A percentile compares a stretch with the other conserved stretches of the same genome.
These are phyloP conservation scores for Pichia thaimueangensis DNA, from an alignment of 805 yeast genomes.

Conservation along the genomic window DNA sequence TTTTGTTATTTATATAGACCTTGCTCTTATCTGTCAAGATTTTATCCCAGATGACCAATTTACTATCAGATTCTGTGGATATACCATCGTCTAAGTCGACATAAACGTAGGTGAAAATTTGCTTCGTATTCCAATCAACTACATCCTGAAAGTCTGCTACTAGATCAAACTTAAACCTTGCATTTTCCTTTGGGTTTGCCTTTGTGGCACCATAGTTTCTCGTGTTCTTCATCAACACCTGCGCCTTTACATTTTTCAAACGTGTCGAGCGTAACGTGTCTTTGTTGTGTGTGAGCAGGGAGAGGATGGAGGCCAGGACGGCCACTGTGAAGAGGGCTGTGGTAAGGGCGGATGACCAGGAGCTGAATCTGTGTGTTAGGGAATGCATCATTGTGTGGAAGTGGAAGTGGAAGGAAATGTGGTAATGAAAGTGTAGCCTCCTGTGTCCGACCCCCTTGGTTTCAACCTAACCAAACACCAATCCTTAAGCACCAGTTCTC, in stretches of 20 bases:
- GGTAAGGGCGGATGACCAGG: constrained; percentile 29
- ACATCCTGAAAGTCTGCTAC: constrained; percentile 68
- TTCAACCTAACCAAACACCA: too few species aligned
- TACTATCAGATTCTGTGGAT: constrained; percentile 16
- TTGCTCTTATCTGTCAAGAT: constrained; percentile 56
- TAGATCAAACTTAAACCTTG: constrained; percentile 65
- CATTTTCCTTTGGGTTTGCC: constrained; percentile 70
- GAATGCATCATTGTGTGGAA: constrained; percentile 9
- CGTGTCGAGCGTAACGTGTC: constrained; percentile 43
- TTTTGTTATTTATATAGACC: constrained; percentile 48
- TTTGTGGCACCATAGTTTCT: constrained; percentile 50
- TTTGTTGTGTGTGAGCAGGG: background rate
- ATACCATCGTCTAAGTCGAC: constrained; percentile 48
- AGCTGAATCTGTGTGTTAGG: constrained; percentile 7
- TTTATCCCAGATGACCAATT: constrained; percentile 86
- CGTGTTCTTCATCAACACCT: constrained; percentile 17
- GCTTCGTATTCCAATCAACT: constrained; percentile 96
- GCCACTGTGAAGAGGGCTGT: constrained; percentile 44
- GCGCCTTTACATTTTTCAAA: constrained; percentile 24
- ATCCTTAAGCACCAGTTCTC: too few species aligned
- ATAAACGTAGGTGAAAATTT: constrained; percentile 84
- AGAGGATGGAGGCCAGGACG: constrained; percentile 39
- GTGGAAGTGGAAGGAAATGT: too few species aligned
- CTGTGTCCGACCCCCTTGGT: too few species aligned
- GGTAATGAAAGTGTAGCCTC: too few species aligned